phyloP scores from a whole-genome alignment of 2,329 filamentous ascomycete species.

The Aspergillus terreus region DNA sequence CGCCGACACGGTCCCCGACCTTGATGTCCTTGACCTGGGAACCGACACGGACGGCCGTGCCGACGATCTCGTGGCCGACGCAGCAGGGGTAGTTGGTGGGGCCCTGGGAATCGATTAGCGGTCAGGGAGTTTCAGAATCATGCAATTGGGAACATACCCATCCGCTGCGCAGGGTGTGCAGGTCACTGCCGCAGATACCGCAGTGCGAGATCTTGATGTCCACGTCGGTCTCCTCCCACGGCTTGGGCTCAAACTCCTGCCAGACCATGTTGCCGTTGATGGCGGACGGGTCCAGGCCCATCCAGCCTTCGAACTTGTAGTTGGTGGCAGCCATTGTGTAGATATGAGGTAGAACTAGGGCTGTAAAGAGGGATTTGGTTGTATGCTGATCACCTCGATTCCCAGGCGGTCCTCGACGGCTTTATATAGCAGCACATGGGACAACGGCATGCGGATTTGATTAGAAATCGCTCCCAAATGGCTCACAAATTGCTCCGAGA shows the following conservation, averaged over 20 bases:
- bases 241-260: slow-evolving; percentile 58
- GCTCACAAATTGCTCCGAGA: neutral
- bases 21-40: slow-evolving; percentile 35
- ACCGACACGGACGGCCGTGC: slow-evolving; percentile 55
- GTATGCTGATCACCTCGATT: slow-evolving; percentile 1
- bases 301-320: slow-evolving; percentile 56
- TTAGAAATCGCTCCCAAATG: neutral
- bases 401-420: slow-evolving; percentile 6
- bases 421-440: slow-evolving; percentile 1
- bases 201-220: slow-evolving; percentile 63
- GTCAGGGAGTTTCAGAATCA: neutral
- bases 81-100: slow-evolving; percentile 43
- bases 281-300: slow-evolving; percentile 47
- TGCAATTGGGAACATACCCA: slow-evolving; percentile 22
- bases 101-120: slow-evolving; percentile 16
- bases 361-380: neutral
- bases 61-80: slow-evolving; percentile 64
- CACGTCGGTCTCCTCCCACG: slow-evolving; percentile 61
- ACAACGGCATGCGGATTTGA: neutral
- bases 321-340: slow-evolving; percentile 29
- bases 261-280: slow-evolving; percentile 53
- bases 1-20: slow-evolving; percentile 43
- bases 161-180: slow-evolving; percentile 55
- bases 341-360: neutral
- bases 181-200: slow-evolving; percentile 61